These are phyloP conservation scores for Penicillium lagena DNA, from an alignment of 495 filamentous ascomycete genomes.

Conservation along the genomic window DNA sequence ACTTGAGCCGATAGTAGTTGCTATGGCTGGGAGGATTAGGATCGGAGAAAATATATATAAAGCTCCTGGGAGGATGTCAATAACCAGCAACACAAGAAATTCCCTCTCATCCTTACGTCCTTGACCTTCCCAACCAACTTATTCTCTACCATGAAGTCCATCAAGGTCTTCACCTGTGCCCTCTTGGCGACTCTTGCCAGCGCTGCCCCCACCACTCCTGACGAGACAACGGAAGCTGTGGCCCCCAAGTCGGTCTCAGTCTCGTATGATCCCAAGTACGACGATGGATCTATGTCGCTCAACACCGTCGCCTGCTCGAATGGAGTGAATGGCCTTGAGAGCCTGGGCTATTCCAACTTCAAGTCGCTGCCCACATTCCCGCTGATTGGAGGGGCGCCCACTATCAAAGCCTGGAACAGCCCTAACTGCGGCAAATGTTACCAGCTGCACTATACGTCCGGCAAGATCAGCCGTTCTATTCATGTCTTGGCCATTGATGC, in stretches of 20 bases:
- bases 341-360: conserved; percentile 64
- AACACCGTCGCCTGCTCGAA: conserved; percentile 54
- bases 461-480: conserved; percentile 43
- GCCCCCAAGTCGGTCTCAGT: conserved; percentile 17
- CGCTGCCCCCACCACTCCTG: conserved; percentile 7
- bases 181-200: conserved; percentile 12
- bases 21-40: neutral
- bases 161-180: conserved; percentile 10
- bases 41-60: conserved; percentile 9
- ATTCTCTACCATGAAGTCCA: conserved; percentile 14
- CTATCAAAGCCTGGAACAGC: conserved; percentile 54
- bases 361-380: conserved; percentile 48
- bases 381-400: conserved; percentile 55
- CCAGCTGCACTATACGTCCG: conserved; percentile 44
- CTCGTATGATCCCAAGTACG: conserved; percentile 32
- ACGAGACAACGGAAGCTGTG: neutral
- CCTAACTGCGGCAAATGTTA: conserved; percentile 66
- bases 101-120: neutral
- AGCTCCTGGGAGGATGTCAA: neutral
- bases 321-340: conserved; percentile 53
- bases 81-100: neutral
- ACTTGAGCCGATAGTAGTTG: neutral
- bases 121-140: neutral
- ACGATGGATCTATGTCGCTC: conserved; percentile 37
- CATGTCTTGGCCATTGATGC: conserved; percentile 64